Evolutionary conservation across 176 grass and related monocot species (phyloP), one percentile per base, ranked within the genome.

Genomic region (Panicum miliaceum): DNA sequence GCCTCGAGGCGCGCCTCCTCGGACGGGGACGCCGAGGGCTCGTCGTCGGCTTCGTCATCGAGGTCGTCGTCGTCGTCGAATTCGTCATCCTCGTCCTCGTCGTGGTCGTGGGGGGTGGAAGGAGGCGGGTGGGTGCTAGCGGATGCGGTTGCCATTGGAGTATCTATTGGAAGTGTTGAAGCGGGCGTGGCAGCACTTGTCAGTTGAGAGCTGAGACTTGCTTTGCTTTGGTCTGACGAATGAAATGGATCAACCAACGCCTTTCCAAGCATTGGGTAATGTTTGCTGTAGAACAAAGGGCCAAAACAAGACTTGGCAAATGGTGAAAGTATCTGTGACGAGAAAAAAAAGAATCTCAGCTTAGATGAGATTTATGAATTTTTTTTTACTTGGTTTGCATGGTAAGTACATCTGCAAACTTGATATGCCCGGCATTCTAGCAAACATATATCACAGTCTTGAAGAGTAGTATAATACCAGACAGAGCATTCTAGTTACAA

Each of bases 1-100:
- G 89, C 74, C 71, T 88, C 48, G 26, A 79, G 84, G 62, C 89
- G 71, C 12, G 84, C 78, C 75, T 84, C 81, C 11, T 82, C 85
- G 16, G 35, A 83, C 4, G 48, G 56, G 19, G 46, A 25, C 19
- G 7, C 12, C 14, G 46, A 83, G 42, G n/a, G 4, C 15, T 79
- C 84, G 16, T 45, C 76, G 40, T 77, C 84, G 18, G 66, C 51
- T 0, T 73, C 78, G 0, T 87, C 65, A 0, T 77, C 72, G 0
- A 68, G 57, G 0, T 90, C 83, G 0, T n/a, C 82, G 0, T 91
- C 76, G 25, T 70, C 85, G 8, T 85, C 86, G 38, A 78, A 59
- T 35, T 85, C 88, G 0, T 81, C 78, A 0, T 86, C 59, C 0
- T 77, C 78, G 0, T 87, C 43, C 4, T 41, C 15, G 8, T 64